Base-by-base conservation (phyloP, 1,284 basidiomycete genomes). In the Coniferiporia weirii region DNA sequence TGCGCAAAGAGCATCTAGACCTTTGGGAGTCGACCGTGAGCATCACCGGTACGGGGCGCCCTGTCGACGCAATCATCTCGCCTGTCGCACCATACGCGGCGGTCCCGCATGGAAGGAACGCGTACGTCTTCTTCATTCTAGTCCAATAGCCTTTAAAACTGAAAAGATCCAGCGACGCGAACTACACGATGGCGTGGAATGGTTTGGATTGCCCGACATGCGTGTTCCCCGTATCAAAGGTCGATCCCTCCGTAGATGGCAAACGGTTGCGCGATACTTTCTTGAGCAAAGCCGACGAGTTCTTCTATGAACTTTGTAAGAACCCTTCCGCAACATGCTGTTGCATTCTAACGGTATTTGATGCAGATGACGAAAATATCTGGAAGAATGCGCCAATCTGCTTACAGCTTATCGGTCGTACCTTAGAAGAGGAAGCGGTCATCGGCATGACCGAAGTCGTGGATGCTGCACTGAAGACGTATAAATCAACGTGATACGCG, bases 381-480 rank as follows among this genome's bases (percentile, higher is more conserved):
- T 84, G 81, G 63, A 72, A 74, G 54, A 78, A 82, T 60, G 84
- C 82, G 0, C 90, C 91, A 0, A 76, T 91, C 6, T 73, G 76
- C n/a, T 70, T 93, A 20, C 90, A 93, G 66, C 66, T 91, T 4
- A 76, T 91, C 2, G 87, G 83, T 0, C 74, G 81, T 54, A 83
- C 82, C n/a, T 73, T 85, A 46, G 86, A 92, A 66, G 89, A 91
- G 64, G 89, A 90, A 66, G 85, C 82, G 0, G 78, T 88, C 8
- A 75, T 89, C 36, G 79, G 75, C 0, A 82, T 88, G 78, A 76
- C 79, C 9, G 81, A 84, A 64, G 77, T 87, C 35, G 79, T 86
- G 4, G 80, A 80, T 56, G 67, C 66, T 0, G 78, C 79, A 5
- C 66, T 80, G 59, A 76, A 72, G 61, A 52, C 61, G 52, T 43